Evolutionary conservation across 2,329 filamentous ascomycete species (phyloP).

Genomic region (Lachnellula willkommii): DNA sequence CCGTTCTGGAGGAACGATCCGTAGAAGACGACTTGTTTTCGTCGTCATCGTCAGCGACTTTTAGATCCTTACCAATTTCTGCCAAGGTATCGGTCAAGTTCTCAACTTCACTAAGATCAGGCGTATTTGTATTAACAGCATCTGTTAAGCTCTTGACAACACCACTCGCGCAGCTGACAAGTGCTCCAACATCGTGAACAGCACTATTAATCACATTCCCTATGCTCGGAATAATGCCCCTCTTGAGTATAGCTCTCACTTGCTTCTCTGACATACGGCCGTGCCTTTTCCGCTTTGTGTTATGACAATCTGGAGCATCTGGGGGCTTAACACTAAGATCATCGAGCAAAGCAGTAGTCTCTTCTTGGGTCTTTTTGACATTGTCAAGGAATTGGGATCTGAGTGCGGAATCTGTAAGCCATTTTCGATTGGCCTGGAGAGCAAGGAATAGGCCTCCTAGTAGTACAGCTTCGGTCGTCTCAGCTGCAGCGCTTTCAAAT

Average conservation of each 20-base stretch:
- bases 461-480: slow-evolving; percentile 2
- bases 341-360: slow-evolving; percentile 4
- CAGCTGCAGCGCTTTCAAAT: background rate
- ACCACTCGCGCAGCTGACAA: slow-evolving; percentile 10
- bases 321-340: slow-evolving; percentile 1
- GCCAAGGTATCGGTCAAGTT: slow-evolving; percentile 9
- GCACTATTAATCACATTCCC: slow-evolving; percentile 1
- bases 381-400: slow-evolving; percentile 5
- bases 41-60: background rate
- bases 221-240: slow-evolving; percentile 2
- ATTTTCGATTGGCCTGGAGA: slow-evolving; percentile 5
- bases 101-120: slow-evolving; percentile 3
- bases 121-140: slow-evolving; percentile 5
- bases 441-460: slow-evolving; percentile 5
- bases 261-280: slow-evolving; percentile 6
- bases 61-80: slow-evolving; percentile 5
- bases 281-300: slow-evolving; percentile 7
- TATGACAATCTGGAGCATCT: slow-evolving; percentile 1
- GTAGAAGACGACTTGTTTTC: no score
- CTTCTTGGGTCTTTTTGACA: slow-evolving; percentile 2
- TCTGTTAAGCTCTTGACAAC: slow-evolving; percentile 8
- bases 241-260: slow-evolving; percentile 7
- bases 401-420: slow-evolving; percentile 6
- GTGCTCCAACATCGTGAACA: slow-evolving; percentile 5
- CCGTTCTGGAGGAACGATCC: background rate